Evolutionary conservation across 1,139 yeast genomes (phyloP), one percentile per base, ranked within the genome.

Genomic region (Pichia sp.): DNA sequence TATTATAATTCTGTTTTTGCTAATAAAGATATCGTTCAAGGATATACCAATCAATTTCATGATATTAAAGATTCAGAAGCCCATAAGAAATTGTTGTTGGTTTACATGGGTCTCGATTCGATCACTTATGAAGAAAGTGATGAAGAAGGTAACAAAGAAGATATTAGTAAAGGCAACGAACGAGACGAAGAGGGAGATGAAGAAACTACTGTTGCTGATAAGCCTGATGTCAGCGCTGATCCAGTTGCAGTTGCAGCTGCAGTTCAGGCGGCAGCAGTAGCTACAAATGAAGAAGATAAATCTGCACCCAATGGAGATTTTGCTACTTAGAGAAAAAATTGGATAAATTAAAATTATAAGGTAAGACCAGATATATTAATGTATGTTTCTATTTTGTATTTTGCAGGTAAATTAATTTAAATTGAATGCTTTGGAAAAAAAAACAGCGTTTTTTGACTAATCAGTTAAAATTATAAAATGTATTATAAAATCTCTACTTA

Each of bases 71-170:
- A 63, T 46, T 52, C 61, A 28, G 64, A 61, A 31, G 53, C 62
- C 28, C 66, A 63, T 42, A 57, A 62, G 41, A 64, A 63, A 43
- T 51, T 64, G 48, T 53, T 64, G 61, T 47, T 63, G 37, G 65
- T 64, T 18, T 64, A 64, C 47, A 61, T 62, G 64, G 67, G 67
- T 7, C 50, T 64, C 42, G 67, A 64, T 44, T 53, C 64, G 3
- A 63, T 64, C 39, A 54, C 62, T 33, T 64, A 63, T 42, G 67
- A 63, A 43, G 60, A 60, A 26, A 59, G 55, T 40, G 60, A 54
- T 26, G 61, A 58, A 11, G 62, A 34, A 9, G 30, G 6, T 4
- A 37, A 31, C 3, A 30, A n/a, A 28, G 34, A 18, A 7, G 28
- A 10, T 28, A 39, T 18, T 18, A 34, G 11, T 5, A 10, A 11